Base-by-base conservation (phyloP, 352 stramenopile species). In the Pythium brachiatum region DNA sequence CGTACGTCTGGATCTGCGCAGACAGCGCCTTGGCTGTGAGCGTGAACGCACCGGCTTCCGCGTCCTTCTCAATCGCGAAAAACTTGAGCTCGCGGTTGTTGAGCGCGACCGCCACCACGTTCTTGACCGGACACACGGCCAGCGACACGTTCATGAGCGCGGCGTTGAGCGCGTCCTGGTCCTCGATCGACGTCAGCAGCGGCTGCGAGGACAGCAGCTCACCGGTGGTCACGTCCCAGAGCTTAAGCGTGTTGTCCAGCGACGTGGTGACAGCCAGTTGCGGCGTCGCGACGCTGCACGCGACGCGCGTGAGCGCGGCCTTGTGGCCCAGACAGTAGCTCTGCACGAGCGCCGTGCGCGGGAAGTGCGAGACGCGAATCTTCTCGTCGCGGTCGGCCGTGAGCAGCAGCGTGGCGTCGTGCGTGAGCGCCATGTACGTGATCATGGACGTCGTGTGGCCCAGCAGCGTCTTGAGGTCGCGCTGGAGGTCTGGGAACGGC, bases 401-500 rank as follows among this genome's bases (percentile, higher is more conserved):
- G 16, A 95, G 68, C 25, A 95, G 64, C 60, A 90, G 60, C 50
- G 64, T 70, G 53, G 72, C 81, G 58, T 90, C 68, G 51, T 57
- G 57, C 39, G 77, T 88, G 18, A 88, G 62, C 11, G 75, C 73
- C 60, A 95, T 69, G 68, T 88, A 72, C 47, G 84, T 92, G 71
- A 95, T 79, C 81, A 95, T 95, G 23, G 86, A 95, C 53, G 86
- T 94, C 36, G 86, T 95, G 75, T 95, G 86, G 46, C 79, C 80
- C 55, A 95, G 60, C 38, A 95, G 69, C 56, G 74, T 88, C 79
- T 89, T 90, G 41, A 83, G 59, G 52, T 89, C 81, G 39, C 81
- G 72, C 23, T 72, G 60, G 18, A 92, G 70, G 63, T 90, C 75
- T 4, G 81, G 86, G 67, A 95, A 88, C 2, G 83, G 86, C 62